Evolutionary conservation across 1,284 basidiomycete species (phyloP).

Genomic region (Amylostereum areolatum): DNA sequence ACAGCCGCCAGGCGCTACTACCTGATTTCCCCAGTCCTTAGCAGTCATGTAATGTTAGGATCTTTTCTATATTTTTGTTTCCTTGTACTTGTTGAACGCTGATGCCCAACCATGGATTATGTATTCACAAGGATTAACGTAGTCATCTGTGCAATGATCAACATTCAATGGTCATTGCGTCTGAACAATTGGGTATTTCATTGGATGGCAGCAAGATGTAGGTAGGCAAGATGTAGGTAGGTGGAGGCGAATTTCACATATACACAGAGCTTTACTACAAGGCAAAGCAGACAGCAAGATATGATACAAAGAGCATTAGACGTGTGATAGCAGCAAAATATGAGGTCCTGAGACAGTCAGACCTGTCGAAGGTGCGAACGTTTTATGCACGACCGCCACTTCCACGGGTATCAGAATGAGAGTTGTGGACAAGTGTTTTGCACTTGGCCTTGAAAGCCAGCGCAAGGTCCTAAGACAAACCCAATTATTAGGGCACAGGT

Average conservation of each 20-base stretch:
- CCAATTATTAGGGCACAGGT: neutral
- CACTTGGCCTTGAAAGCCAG: neutral
- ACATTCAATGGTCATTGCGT: too few species aligned
- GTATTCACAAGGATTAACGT: neutral
- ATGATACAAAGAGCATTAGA: neutral
- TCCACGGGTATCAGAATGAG: neutral
- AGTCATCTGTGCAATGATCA: too few species aligned
- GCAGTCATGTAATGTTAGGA: slow-evolving; percentile 12
- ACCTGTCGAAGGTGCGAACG: neutral
- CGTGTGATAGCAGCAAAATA: neutral
- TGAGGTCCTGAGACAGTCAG: neutral
- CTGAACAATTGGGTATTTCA: neutral
- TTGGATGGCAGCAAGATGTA: neutral
- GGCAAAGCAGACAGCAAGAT: neutral
- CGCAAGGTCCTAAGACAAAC: neutral
- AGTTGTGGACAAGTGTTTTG: neutral
- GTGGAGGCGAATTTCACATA: neutral
- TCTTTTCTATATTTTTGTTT: slow-evolving; percentile 2
- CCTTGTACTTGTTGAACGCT: neutral
- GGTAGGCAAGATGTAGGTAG: slow-evolving; percentile 2
- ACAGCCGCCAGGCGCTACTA: slow-evolving; percentile 4
- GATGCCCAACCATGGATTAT: neutral
- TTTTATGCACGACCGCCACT: neutral
- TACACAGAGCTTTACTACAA: neutral
- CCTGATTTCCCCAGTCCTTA: slow-evolving; percentile 1